Base-by-base conservation (phyloP, 306 rosid genomes). In the Dryas drummondii region DNA sequence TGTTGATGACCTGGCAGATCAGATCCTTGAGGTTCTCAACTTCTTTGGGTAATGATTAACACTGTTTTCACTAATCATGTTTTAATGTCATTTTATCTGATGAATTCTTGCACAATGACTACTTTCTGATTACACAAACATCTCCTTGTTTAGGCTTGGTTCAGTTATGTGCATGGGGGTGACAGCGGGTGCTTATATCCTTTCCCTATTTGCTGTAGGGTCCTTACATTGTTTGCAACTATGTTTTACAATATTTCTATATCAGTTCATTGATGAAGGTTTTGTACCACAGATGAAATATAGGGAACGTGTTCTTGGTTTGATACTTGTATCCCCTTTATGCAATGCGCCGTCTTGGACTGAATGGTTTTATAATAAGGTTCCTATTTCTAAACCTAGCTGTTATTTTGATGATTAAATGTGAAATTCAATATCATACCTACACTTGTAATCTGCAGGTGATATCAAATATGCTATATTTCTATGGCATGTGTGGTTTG, bases 121-220 rank as follows among this genome's bases (percentile, higher is more conserved):
- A 49, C 37, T 76, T 81, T 60, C 83, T 80, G 19, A 79, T 74
- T 78, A 57, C 59, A 68, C 72, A 45, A 60, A 66, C 66, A 44
- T 79, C 42, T 69, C 72, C 78, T 79, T 76, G 71, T 71, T 68
- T 89, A 93, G 98, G 89, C 97, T 93, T 70, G 96, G 89, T 69
- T 96, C 96, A 16, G 98, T 93, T 77, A 93, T 93, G 98, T 93
- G 98, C 82, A 91, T 93, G 98, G 98, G 98, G 77, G 97, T 88
- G 70, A 91, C 93, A 1, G 93, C 97, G 19, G 98, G 98, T 77
- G 98, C 96, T 51, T 93, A 91, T 80, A 88, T 93, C 81, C 96
- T 93, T 46, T 71, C 93, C 3, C 78, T 93, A 59, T 93, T 93
- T 50, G 93, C 98, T 19, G 98, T 93, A 93, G 58, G 98, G 86